Evolutionary conservation across 257 asterid genomes (phyloP), one percentile per base, ranked within the genome.

Genomic region (Catharanthus roseus): DNA sequence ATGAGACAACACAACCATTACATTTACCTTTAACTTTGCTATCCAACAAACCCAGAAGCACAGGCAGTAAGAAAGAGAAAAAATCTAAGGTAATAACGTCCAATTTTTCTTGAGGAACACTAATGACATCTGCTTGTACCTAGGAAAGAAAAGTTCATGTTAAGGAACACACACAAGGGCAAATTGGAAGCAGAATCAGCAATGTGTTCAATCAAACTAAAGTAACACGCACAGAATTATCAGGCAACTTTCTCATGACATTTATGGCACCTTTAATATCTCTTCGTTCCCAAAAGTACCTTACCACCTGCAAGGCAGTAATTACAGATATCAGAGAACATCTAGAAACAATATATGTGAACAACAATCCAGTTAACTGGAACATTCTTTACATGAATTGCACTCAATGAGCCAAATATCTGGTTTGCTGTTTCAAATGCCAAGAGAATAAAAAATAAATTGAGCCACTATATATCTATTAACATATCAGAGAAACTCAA

Each of bases 111-210:
- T 81, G 56, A 44, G 91, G 89, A 72, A 83, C 85, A 81, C 92
- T 84, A 68, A 88, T 83, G 72, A 91, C 86, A 81, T 95, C 99
- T 74, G 97, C 97, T 68, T 95, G 97, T 24, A 95, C 89, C 99
- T 95, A 91, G 80, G 76, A 41, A 67, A 44, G 33, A 24, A 54
- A 49, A 60, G 65, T 76, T 62, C 58, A 53, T 69, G 29, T 54
- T 61, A 56, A 62, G 72, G 58, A 73, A 42, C 50, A 75, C 19
- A 34, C 62, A 21, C 65, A 49, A 44, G 11, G 64, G 9, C 49
- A 54, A 24, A 16, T 16, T 5, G 9, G 45, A n/a, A 44, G 29
- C n/a, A 13, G 42, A 44, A 23, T 2, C 19, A 50, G 44, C 36
- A 50, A 62, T 39, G 38, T 19, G 18, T 10, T 23, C 29, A 60